These are phyloP conservation scores for Amphichorda felina DNA, from an alignment of 2,329 filamentous ascomycete species.

Conservation along the genomic window DNA sequence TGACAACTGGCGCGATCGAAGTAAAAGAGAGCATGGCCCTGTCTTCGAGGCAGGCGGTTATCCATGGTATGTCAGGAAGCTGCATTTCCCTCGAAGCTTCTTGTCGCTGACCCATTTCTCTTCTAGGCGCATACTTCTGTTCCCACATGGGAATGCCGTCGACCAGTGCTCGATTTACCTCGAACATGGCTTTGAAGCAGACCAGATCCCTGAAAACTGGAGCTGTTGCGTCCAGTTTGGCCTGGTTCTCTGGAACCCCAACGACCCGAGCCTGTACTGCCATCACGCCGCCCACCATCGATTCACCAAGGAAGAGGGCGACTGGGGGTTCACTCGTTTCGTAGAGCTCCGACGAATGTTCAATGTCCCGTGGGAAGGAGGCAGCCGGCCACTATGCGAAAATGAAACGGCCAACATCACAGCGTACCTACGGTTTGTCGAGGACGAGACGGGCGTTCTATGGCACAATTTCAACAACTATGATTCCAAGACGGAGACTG, in stretches of 20 bases:
- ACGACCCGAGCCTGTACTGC: constrained; percentile 74
- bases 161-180: constrained; percentile 93
- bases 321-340: constrained; percentile 98
- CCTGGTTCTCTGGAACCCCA: constrained; percentile 86
- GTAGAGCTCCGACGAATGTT: constrained; percentile 81
- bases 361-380: constrained; percentile 61
- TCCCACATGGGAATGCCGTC: constrained; percentile 88
- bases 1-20: constrained; percentile 64
- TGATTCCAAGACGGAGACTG: constrained; percentile 98
- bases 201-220: constrained; percentile 77
- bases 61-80: constrained; percentile 57
- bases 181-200: constrained; percentile 78
- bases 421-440: constrained; percentile 69
- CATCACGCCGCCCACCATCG: constrained; percentile 85
- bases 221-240: constrained; percentile 94
- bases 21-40: constrained; percentile 78
- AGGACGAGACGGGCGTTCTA: constrained; percentile 78
- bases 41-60: constrained; percentile 75
- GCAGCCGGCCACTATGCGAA: constrained; percentile 60
- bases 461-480: constrained; percentile 93
- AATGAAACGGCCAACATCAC: constrained; percentile 70
- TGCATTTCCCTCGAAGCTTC: neutral
- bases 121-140: constrained; percentile 80
- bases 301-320: constrained; percentile 90
- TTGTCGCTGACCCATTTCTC: too few species aligned